Evolutionary conservation across 306 rosid species (phyloP).

Genomic region (Prunus armeniaca): DNA sequence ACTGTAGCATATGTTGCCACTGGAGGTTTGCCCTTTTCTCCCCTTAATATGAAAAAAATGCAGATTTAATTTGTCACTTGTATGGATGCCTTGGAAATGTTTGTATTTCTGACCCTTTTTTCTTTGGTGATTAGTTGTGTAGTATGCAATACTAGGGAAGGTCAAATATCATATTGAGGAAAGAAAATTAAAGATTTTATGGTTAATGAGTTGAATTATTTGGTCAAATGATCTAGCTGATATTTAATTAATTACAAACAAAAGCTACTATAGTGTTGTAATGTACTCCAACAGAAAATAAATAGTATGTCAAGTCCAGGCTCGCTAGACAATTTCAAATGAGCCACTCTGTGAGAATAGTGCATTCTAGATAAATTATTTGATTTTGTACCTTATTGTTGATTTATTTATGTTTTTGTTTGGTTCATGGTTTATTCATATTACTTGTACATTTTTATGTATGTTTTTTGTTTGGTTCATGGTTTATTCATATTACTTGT

Average conservation of each 20-base stretch:
- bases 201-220: too few species aligned
- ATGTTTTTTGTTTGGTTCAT: too few species aligned
- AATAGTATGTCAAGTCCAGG: too few species aligned
- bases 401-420: not conserved
- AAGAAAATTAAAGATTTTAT: too few species aligned
- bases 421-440: not conserved
- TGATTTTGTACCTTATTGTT: not conserved
- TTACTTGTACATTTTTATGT: not conserved
- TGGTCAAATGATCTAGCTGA: too few species aligned
- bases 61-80: not conserved
- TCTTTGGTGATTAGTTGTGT: too few species aligned
- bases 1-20: constrained; percentile 86
- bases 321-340: too few species aligned
- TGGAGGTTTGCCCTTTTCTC: constrained; percentile 49
- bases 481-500: not conserved
- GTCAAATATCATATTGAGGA: too few species aligned
- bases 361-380: not conserved
- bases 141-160: too few species aligned
- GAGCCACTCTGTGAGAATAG: not conserved
- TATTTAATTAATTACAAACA: too few species aligned
- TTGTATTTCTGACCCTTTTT: not conserved
- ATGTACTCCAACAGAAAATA: too few species aligned
- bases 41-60: not conserved
- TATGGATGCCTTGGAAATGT: not conserved
- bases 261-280: too few species aligned